Evolutionary conservation across 768 basidiomycete species (phyloP).

Genomic region (Boletus sp.): DNA sequence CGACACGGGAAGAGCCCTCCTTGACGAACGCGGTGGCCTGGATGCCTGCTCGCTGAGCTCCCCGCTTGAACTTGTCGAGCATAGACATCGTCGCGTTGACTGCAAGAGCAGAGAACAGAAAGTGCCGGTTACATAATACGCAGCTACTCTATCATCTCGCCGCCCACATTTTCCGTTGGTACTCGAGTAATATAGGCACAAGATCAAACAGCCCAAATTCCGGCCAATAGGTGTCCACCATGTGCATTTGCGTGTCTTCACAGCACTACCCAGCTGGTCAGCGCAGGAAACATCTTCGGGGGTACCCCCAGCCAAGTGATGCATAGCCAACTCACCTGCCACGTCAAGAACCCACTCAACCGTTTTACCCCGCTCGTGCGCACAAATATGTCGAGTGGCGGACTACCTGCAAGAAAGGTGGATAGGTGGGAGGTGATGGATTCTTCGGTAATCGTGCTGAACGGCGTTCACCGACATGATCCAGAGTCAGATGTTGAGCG

Average conservation of each 20-base stretch:
- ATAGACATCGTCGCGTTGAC: slow-evolving; percentile 43
- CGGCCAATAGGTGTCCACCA: slow-evolving; percentile 85
- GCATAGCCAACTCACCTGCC: slow-evolving; percentile 71
- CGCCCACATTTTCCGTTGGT: slow-evolving; percentile 75
- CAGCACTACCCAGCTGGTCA: slow-evolving; percentile 49
- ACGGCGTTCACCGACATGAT: background rate
- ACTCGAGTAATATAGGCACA: slow-evolving; percentile 82
- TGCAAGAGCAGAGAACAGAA: background rate
- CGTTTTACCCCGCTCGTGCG: slow-evolving; percentile 83
- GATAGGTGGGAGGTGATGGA: slow-evolving; percentile 66
- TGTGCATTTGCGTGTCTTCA: slow-evolving; percentile 84
- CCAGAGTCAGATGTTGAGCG: background rate
- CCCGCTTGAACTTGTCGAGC: slow-evolving; percentile 75
- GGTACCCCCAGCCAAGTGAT: background rate
- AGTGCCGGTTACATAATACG: background rate
- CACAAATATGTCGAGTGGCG: slow-evolving; percentile 84
- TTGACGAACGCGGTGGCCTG: slow-evolving; percentile 77
- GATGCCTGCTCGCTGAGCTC: slow-evolving; percentile 76
- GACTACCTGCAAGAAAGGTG: slow-evolving; percentile 61
- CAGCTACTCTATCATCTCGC: background rate
- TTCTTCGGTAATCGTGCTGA: slow-evolving; percentile 57
- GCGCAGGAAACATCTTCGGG: background rate
- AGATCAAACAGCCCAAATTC: slow-evolving; percentile 87
- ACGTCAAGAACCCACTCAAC: slow-evolving; percentile 73
- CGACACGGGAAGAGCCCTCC: slow-evolving; percentile 63